Conservation (phyloP, 1,139 yeast species). For the Lodderomyces jiufengensis region DNA sequence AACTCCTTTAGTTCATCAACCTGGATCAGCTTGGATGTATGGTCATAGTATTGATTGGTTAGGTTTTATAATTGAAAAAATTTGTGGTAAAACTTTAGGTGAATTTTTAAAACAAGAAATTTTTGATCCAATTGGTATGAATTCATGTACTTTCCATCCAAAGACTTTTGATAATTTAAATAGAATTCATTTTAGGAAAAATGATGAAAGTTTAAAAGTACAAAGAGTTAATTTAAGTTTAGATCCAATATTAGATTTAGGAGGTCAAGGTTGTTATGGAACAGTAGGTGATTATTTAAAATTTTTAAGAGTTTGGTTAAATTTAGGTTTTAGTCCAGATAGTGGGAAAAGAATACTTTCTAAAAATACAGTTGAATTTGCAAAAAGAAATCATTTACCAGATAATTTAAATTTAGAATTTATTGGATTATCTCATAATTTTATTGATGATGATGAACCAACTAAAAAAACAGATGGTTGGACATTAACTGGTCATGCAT, state of each 20-base stretch:
- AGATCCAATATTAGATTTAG: conserved; percentile 39
- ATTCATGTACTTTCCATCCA: conserved; percentile 34
- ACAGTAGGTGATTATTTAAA: conserved; percentile 41
- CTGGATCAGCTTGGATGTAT: conserved; percentile 50
- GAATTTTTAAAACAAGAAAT: conserved; percentile 37
- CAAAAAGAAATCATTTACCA: conserved; percentile 35
- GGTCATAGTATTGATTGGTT: conserved; percentile 55
- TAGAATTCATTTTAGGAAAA: conserved; percentile 22
- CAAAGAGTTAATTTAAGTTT: conserved; percentile 17
- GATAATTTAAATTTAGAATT: conserved; percentile 21
- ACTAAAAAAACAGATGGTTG: conserved; percentile 67
- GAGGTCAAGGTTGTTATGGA: conserved; percentile 50
- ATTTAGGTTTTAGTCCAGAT: conserved; percentile 41
- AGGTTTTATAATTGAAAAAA: conserved; percentile 43
- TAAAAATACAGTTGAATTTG: conserved; percentile 29
- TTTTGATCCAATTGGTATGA: conserved; percentile 45
- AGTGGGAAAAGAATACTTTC: conserved; percentile 30
- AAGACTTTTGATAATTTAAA: conserved; percentile 24
- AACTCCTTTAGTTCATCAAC: conserved; percentile 48
- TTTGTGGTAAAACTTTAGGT: conserved; percentile 42
- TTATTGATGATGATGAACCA: conserved; percentile 18
- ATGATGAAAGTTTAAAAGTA: conserved; percentile 16
- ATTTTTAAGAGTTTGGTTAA: conserved; percentile 44
- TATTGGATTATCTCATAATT: conserved; percentile 13
- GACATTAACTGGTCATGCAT: conserved; percentile 69